phyloP scores from a whole-genome alignment of 306 rosid genomes.

The Quercus variabilis region DNA sequence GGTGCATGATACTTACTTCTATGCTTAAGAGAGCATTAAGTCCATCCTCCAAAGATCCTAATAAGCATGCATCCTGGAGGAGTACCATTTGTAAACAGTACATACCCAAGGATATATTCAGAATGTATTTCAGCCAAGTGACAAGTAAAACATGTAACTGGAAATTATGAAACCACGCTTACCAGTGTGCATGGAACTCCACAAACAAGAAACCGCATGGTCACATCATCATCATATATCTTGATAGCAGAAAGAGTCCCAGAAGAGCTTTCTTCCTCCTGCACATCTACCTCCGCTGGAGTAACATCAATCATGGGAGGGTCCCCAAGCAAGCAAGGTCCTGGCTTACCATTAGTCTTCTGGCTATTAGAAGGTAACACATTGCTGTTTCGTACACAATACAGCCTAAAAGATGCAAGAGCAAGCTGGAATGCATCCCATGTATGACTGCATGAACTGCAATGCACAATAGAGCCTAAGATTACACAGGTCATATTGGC shows the following conservation, averaged over 20 bases:
- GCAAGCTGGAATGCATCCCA: conserved; percentile 99
- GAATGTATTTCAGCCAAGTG: conserved; percentile 10
- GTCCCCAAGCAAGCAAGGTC: conserved; percentile 84
- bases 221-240: conserved; percentile 84
- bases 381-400: conserved; percentile 52
- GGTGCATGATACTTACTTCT: conserved; percentile 56
- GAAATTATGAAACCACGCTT: not conserved
- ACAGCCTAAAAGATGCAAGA: conserved; percentile 77
- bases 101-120: not conserved
- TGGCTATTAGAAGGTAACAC: conserved; percentile 34
- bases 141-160: no score
- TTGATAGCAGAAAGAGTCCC: conserved; percentile 76
- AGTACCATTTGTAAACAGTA: conserved; percentile 13
- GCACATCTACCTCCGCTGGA: conserved; percentile 60
- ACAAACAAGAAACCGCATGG: conserved; percentile 80
- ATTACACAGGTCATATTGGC: conserved; percentile 5
- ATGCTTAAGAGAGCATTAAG: conserved; percentile 78
- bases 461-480: conserved; percentile 23
- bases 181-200: conserved; percentile 69
- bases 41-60: conserved; percentile 93
- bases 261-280: conserved; percentile 63
- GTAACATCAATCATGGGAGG: conserved; percentile 57
- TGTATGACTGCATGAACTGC: conserved; percentile 92
- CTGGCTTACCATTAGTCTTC: conserved; percentile 45
- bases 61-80: conserved; percentile 67